Base-by-base conservation (phyloP, 2,329 filamentous ascomycete species). In the Trichoderma endophyticum region DNA sequence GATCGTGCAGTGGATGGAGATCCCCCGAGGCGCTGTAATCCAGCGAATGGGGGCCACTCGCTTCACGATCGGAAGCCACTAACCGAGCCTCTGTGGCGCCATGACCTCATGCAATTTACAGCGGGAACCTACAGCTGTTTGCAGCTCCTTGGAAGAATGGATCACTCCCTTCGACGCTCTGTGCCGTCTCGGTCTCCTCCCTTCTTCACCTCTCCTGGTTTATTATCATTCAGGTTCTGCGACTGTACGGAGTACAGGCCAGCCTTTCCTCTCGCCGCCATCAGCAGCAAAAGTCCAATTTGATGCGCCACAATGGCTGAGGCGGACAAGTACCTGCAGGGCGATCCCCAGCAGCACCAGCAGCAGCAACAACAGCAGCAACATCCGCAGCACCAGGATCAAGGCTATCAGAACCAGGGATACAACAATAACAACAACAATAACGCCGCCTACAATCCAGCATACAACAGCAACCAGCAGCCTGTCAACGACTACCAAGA, bases 281-380 rank as follows among this genome's bases (percentile, higher is more conserved):
- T 24, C 36, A 59, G 14, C 21, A 56, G 34, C 18, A 24, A 9
- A 18, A 12, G 3, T 30, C 12, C 28, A 14, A 7, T 26, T 60
- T 24, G 36, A 70, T 72, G 21, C 59, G 36, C 39, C 67, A 51
- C 69, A 72, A 82, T 82, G 81, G 80, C 80, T 71, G 80, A 81
- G 75, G 75, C 78, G 39, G 80, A 82, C 75, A 76, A 71, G 30
- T 82, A 82, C 74, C 75, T 75, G 59, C 74, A 72, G 70, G 74
- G 74, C 32, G 71, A 68, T 9, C 67, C 72, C 43, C 73, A 67
- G 54, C 70, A 62, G 11, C 21, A 21, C 21, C 71, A 73, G 61
- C 62, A 39, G 6, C 36, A 39, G 15, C 39, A 43, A 3, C 34
- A 36, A 14, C 36, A 43, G 15, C 36, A 43, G 36, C 36, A 43